Evolutionary conservation across 768 basidiomycete species (phyloP).

Genomic region (Tylopilus cervinicoccineus): DNA sequence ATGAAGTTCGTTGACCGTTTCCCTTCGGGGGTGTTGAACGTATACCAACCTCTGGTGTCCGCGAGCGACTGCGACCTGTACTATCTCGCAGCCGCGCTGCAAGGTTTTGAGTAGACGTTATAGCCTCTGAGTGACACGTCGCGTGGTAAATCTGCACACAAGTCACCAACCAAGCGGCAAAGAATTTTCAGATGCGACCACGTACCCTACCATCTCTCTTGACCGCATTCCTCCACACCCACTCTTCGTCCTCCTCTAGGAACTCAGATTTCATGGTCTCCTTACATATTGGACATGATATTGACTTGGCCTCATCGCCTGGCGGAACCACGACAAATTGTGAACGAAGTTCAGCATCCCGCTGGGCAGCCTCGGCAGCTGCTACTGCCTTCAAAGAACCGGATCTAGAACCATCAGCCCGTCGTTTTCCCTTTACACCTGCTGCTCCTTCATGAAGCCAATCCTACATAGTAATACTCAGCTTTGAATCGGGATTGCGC

Average conservation of each 20-base stretch:
- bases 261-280: conserved; percentile 89
- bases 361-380: conserved; percentile 64
- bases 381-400: conserved; percentile 54
- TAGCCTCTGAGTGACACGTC: conserved; percentile 86
- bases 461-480: conserved; percentile 50
- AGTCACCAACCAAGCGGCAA: neutral
- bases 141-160: conserved; percentile 80
- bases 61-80: conserved; percentile 61
- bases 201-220: conserved; percentile 78
- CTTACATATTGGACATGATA: conserved; percentile 96
- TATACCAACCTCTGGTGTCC: conserved; percentile 60
- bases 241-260: conserved; percentile 93
- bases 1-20: conserved; percentile 32
- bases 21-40: conserved; percentile 38
- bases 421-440: conserved; percentile 67
- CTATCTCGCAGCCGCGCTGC: conserved; percentile 68
- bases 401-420: conserved; percentile 48
- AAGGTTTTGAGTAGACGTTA: conserved; percentile 57
- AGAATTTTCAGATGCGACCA: conserved; percentile 8
- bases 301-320: conserved; percentile 76
- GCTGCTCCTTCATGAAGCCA: conserved; percentile 73
- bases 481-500: conserved; percentile 5
- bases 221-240: conserved; percentile 94
- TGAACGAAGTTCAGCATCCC: conserved; percentile 69
- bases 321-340: conserved; percentile 87